These are phyloP conservation scores for Sporothrix inflata DNA, from an alignment of 2,329 filamentous ascomycete species.

Conservation along the genomic window DNA sequence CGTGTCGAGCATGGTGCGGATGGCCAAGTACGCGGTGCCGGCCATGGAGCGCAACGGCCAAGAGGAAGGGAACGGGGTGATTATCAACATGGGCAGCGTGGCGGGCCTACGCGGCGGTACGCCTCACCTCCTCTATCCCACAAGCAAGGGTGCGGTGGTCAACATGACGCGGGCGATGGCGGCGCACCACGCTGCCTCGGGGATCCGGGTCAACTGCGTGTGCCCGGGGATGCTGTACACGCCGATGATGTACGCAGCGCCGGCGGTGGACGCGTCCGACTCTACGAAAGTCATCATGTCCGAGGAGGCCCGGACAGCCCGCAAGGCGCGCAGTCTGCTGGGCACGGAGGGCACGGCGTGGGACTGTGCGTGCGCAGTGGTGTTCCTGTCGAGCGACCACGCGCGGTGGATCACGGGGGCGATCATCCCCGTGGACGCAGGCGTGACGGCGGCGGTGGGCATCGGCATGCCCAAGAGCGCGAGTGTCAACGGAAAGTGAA, in stretches of 20 bases:
- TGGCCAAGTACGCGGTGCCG: constrained; percentile 64
- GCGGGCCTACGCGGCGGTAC: constrained; percentile 56
- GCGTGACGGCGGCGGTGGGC: constrained; percentile 26
- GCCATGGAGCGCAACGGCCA: constrained; percentile 61
- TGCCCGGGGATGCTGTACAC: constrained; percentile 54
- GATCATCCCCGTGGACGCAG: constrained; percentile 26
- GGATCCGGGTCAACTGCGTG: constrained; percentile 55
- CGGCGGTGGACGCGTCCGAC: background rate
- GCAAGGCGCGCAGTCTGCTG: constrained; percentile 28
- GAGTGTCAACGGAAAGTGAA: constrained; percentile 16
- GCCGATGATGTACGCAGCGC: constrained; percentile 46
- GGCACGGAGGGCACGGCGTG: constrained; percentile 30
- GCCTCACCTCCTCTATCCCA: constrained; percentile 51
- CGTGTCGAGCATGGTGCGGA: constrained; percentile 66
- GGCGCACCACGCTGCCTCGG: constrained; percentile 50
- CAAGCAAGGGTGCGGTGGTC: constrained; percentile 53
- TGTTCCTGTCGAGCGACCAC: constrained; percentile 30
- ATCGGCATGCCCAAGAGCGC: constrained; percentile 28
- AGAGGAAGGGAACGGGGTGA: constrained; percentile 42
- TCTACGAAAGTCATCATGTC: constrained; percentile 22
- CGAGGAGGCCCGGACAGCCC: constrained; percentile 22
- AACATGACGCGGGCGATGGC: constrained; percentile 59
- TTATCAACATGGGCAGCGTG: constrained; percentile 67
- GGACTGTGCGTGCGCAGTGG: constrained; percentile 29
- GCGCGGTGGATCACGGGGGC: constrained; percentile 31